Conservation (phyloP, 2,329 filamentous ascomycete species). For the Helotiales sp. region DNA sequence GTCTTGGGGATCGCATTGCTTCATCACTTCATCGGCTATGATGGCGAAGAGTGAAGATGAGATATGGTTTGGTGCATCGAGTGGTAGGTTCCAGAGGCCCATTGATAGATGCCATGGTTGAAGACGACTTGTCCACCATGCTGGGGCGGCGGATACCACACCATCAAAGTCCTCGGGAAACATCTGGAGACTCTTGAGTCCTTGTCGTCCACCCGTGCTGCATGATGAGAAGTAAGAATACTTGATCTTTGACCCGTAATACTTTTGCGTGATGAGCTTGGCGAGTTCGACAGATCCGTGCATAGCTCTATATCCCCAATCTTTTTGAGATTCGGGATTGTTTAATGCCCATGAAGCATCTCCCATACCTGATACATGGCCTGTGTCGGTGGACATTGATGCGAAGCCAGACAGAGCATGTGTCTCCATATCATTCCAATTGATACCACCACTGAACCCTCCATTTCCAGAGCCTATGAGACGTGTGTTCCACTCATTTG, state of each 20-base stretch:
- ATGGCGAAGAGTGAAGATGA: constrained; percentile 42
- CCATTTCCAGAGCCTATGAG: constrained; percentile 45
- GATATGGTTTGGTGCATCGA: constrained; percentile 45
- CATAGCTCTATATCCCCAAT: constrained; percentile 34
- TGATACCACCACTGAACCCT: constrained; percentile 47
- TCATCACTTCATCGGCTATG: constrained; percentile 45
- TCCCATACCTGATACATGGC: constrained; percentile 38
- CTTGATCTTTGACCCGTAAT: background rate
- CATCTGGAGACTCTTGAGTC: background rate
- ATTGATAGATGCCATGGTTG: constrained; percentile 40
- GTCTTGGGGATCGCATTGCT: constrained; percentile 51
- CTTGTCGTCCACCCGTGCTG: constrained; percentile 1
- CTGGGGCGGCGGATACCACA: background rate
- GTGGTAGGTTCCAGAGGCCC: constrained; percentile 48
- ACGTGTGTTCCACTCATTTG: constrained; percentile 39
- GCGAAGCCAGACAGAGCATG: constrained; percentile 41
- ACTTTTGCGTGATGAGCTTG: constrained; percentile 1
- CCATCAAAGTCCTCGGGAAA: constrained; percentile 2
- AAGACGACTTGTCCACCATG: constrained; percentile 24
- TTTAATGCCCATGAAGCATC: constrained; percentile 42
- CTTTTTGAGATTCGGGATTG: constrained; percentile 36
- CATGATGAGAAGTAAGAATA: constrained; percentile 8
- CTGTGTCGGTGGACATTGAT: constrained; percentile 44
- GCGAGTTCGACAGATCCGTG: constrained; percentile 10
- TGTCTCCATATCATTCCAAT: constrained; percentile 48